Evolutionary conservation across 164 flowering plant species (phyloP).

Genomic region (Piper longum): DNA sequence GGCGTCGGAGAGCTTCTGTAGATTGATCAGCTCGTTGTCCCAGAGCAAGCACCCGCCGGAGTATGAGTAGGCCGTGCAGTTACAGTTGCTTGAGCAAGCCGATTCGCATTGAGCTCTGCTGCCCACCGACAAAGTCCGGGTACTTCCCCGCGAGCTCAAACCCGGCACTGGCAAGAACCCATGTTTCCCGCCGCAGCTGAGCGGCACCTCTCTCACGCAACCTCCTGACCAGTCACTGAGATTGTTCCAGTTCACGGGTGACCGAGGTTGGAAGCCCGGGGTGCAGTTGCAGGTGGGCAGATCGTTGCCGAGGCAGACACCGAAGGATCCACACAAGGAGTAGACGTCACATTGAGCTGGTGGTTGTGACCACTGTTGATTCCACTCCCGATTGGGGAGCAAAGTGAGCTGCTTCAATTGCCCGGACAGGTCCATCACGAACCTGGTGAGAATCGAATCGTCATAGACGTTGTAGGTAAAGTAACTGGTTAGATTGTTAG

Average conservation of each 20-base stretch:
- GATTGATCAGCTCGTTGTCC: conserved; percentile 5
- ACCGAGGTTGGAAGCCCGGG: conserved; percentile 7
- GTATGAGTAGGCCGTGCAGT: no score
- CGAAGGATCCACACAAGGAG: conserved; percentile 2
- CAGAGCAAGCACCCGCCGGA: conserved; percentile 10
- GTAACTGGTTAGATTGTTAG: conserved; percentile 6
- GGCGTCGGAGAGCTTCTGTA: conserved; percentile 1
- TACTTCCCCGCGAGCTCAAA: conserved; percentile 3
- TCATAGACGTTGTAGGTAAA: conserved; percentile 5
- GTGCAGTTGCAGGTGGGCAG: conserved; percentile 7
- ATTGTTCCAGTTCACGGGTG: neutral
- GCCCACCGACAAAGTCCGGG: conserved; percentile 7
- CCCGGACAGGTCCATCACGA: conserved; percentile 4
- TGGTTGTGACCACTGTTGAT: conserved; percentile 12
- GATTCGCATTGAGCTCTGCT: no score
- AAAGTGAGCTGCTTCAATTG: conserved; percentile 7
- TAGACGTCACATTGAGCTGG: conserved; percentile 6
- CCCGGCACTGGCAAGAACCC: no score
- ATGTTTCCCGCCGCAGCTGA: no score
- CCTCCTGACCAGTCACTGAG: no score
- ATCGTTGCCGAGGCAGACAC: conserved; percentile 1
- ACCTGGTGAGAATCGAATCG: conserved; percentile 1
- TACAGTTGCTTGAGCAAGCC: no score
- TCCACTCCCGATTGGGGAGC: conserved; percentile 4
- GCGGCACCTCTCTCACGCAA: no score